Evolutionary conservation across 2,329 filamentous ascomycete genomes (phyloP).

Genomic region (Annulohypoxylon truncatum): DNA sequence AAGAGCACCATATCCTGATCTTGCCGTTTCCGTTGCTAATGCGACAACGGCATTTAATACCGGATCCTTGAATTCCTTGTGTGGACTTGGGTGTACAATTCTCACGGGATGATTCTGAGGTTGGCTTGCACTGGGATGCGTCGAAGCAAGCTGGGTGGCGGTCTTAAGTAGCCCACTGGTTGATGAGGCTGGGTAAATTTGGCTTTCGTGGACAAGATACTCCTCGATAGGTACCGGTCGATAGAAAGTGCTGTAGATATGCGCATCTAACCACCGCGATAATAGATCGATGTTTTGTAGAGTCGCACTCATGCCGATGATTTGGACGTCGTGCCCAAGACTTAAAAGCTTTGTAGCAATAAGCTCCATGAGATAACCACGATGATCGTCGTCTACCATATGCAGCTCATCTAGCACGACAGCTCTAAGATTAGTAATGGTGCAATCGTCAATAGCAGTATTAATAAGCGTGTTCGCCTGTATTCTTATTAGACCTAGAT

Average conservation of each 20-base stretch:
- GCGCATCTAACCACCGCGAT: conserved; percentile 76
- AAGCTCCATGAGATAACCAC: conserved; percentile 80
- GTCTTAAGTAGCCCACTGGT: conserved; percentile 69
- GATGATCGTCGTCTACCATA: conserved; percentile 81
- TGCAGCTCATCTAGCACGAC: conserved; percentile 84
- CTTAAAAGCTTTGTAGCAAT: conserved; percentile 79
- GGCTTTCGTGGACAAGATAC: conserved; percentile 77
- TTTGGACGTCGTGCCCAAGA: conserved; percentile 74
- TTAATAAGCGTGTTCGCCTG: conserved; percentile 82
- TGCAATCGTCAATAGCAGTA: conserved; percentile 76
- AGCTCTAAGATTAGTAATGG: conserved; percentile 70
- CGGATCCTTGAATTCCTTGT: conserved; percentile 72
- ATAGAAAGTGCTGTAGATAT: conserved; percentile 79
- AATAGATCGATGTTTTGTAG: conserved; percentile 78
- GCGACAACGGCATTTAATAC: conserved; percentile 77
- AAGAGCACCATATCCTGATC: conserved; percentile 75
- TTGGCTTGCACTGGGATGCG: conserved; percentile 50
- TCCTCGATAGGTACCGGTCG: conserved; percentile 81
- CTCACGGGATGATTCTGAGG: conserved; percentile 56
- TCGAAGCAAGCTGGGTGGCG: conserved; percentile 61
- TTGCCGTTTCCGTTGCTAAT: conserved; percentile 74
- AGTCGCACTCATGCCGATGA: conserved; percentile 84
- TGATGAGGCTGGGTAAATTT: conserved; percentile 71
- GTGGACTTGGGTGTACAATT: conserved; percentile 65
- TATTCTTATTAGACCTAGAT: conserved; percentile 33